phyloP scores from a whole-genome alignment of 1,284 basidiomycete genomes.

The Fomitiporia mediterranea region DNA sequence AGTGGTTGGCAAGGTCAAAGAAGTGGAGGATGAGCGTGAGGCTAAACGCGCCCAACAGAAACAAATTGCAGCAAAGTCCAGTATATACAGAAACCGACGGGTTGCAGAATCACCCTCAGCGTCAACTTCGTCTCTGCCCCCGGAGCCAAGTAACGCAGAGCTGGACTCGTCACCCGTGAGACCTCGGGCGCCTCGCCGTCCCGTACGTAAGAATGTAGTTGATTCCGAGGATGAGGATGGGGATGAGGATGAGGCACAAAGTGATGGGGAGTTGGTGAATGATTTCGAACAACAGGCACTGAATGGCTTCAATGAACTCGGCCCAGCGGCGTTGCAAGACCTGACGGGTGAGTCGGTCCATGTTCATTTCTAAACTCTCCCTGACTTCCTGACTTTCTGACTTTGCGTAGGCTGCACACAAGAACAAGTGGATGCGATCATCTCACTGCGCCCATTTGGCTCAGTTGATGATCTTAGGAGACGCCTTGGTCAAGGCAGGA shows the following conservation, averaged over 20 bases:
- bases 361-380: conserved; percentile 20
- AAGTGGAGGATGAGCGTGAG: conserved; percentile 63
- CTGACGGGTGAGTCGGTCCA: conserved; percentile 66
- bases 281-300: conserved; percentile 45
- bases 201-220: conserved; percentile 52
- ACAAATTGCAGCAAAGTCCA: conserved; percentile 71
- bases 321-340: conserved; percentile 75
- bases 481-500: conserved; percentile 78
- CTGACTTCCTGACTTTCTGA: too few species aligned
- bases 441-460: conserved; percentile 77
- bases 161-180: conserved; percentile 37
- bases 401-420: conserved; percentile 66
- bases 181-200: conserved; percentile 42
- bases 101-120: conserved; percentile 38
- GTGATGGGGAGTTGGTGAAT: conserved; percentile 23
- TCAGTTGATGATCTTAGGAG: conserved; percentile 74
- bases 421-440: conserved; percentile 80
- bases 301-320: conserved; percentile 83
- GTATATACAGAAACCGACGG: conserved; percentile 67
- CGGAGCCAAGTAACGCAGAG: conserved; percentile 21
- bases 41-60: conserved; percentile 56
- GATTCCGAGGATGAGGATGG: conserved; percentile 36
- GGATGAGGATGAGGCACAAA: conserved; percentile 29
- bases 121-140: conserved; percentile 22
- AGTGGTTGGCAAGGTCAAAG: conserved; percentile 52